These are phyloP conservation scores for Tolypocladium ophioglossoides DNA, from an alignment of 2,329 filamentous ascomycete genomes.

Conservation along the genomic window DNA sequence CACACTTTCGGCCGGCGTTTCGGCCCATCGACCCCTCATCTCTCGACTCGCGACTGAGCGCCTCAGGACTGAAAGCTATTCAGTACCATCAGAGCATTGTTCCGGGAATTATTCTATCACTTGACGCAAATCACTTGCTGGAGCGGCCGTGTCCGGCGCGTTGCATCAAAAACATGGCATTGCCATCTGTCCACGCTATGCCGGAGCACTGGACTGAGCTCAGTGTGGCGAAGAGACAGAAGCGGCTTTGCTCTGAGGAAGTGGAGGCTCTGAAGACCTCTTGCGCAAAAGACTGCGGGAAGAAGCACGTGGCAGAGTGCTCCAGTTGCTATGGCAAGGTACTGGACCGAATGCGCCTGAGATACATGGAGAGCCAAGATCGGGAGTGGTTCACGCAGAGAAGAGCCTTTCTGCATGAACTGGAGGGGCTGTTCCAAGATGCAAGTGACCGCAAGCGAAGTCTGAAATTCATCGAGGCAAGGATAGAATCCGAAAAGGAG, in stretches of 20 bases:
- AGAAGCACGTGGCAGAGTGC: conserved; percentile 33
- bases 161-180: conserved; percentile 10
- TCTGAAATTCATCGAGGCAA: conserved; percentile 35
- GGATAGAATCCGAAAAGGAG: conserved; percentile 39
- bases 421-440: conserved; percentile 37
- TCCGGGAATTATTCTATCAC: not conserved
- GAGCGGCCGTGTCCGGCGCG: not conserved
- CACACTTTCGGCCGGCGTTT: not conserved
- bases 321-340: conserved; percentile 35
- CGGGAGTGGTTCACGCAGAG: conserved; percentile 43
- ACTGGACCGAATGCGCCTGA: conserved; percentile 31
- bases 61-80: not conserved
- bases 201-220: conserved; percentile 30
- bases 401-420: conserved; percentile 35
- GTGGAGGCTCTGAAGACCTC: conserved; percentile 29
- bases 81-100: not conserved
- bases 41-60: not conserved
- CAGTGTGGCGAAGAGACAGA: conserved; percentile 19
- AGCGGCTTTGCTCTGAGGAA: conserved; percentile 26
- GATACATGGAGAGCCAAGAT: conserved; percentile 23
- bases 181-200: conserved; percentile 14
- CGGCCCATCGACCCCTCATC: not conserved
- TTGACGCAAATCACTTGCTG: not conserved
- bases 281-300: conserved; percentile 33
- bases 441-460: conserved; percentile 32